A percentile compares a stretch with the other conserved stretches of the same genome.
Evolutionary conservation across 495 filamentous ascomycete genomes (phyloP).

Genomic region (Talaromyces proteolyticus): DNA sequence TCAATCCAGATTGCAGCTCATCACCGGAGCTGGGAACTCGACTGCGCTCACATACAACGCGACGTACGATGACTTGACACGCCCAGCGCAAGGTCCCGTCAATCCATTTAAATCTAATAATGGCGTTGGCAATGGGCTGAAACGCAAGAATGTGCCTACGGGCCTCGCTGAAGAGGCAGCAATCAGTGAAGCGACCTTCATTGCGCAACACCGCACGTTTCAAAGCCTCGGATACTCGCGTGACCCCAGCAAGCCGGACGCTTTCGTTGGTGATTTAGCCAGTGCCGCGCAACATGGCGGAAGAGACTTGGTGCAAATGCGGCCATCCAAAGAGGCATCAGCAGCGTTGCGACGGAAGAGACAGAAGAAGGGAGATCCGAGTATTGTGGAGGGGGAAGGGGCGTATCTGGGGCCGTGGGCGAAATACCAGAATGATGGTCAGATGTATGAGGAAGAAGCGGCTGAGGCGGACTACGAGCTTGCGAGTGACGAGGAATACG

Average conservation of each 20-base stretch:
- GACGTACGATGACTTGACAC: conserved; percentile 65
- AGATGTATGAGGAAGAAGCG: conserved; percentile 55
- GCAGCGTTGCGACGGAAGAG: conserved; percentile 61
- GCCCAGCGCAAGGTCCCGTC: conserved; percentile 63
- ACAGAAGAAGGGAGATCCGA: conserved; percentile 77
- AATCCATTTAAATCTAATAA: conserved; percentile 68
- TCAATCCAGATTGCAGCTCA: conserved; percentile 49
- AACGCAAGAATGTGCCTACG: conserved; percentile 88
- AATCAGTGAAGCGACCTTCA: conserved; percentile 86
- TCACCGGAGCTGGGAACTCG: conserved; percentile 44
- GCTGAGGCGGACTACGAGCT: conserved; percentile 50
- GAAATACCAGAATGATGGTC: conserved; percentile 60
- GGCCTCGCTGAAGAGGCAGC: conserved; percentile 83
- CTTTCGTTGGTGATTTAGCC: conserved; percentile 49
- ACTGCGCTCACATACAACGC: conserved; percentile 53
- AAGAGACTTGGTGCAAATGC: conserved; percentile 52
- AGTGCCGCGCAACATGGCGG: conserved; percentile 45
- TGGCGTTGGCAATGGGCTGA: conserved; percentile 50
- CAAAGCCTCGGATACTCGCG: conserved; percentile 57
- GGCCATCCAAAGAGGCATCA: conserved; percentile 60
- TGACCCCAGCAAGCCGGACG: conserved; percentile 44
- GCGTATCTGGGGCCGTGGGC: conserved; percentile 96
- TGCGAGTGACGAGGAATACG: conserved; percentile 76
- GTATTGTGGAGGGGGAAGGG: conserved; percentile 75
- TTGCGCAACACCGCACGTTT: conserved; percentile 71